Percentiles rank a stretch among this genome's conserved stretches.
Evolutionary conservation across 2,329 filamentous ascomycete species (phyloP).

Genomic region (Pseudohalonectria lignicola): DNA sequence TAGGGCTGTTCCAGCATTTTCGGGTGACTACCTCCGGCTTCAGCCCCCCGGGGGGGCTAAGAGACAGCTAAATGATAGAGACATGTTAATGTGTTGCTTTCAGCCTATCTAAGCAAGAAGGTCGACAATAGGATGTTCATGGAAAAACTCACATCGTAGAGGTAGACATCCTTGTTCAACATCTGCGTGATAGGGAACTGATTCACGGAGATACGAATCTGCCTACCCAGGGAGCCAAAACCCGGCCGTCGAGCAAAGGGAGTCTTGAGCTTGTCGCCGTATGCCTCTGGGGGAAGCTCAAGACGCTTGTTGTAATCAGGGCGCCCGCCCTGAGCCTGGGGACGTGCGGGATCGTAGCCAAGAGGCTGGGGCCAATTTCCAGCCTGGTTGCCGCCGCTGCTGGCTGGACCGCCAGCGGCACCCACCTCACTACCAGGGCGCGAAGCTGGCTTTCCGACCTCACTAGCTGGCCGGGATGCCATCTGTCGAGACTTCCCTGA

Average conservation of each 20-base stretch:
- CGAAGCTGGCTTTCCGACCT: not conserved
- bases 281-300: constrained; percentile 49
- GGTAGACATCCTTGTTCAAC: constrained; percentile 54
- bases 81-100: too few relatives aligned
- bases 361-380: constrained; percentile 9
- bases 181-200: constrained; percentile 58
- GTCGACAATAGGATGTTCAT: too few relatives aligned
- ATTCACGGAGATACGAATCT: constrained; percentile 53
- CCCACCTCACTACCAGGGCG: not conserved
- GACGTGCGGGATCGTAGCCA: constrained; percentile 36
- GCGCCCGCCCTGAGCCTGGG: too few relatives aligned
- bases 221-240: constrained; percentile 47
- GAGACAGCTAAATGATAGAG: constrained; percentile 40
- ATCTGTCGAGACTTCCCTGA: not conserved
- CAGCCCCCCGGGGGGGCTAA: constrained; percentile 50
- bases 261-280: constrained; percentile 15
- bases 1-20: constrained; percentile 63
- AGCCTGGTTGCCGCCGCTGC: too few relatives aligned
- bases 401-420: not conserved
- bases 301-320: constrained; percentile 16
- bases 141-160: constrained; percentile 80
- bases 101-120: too few relatives aligned
- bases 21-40: constrained; percentile 55
- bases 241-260: constrained; percentile 35
- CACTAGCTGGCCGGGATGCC: constrained; percentile 1